These are phyloP conservation scores for Begonia loranthoides DNA, from an alignment of 306 rosid genomes.

Conservation along the genomic window DNA sequence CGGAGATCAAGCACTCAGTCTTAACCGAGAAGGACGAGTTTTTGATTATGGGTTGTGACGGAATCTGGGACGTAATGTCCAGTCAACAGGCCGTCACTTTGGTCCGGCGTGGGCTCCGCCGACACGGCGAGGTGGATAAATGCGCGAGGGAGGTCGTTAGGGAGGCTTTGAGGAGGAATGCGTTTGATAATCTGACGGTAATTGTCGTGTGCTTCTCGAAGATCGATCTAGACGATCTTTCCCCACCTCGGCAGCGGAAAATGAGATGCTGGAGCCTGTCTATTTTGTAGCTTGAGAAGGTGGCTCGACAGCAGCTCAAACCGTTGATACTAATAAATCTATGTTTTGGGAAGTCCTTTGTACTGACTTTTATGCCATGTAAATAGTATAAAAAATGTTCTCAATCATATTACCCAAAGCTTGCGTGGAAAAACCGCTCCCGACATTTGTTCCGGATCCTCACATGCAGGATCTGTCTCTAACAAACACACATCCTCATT, in stretches of 20 bases:
- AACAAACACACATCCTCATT: no score
- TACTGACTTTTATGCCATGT: no score
- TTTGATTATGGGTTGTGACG: slow-evolving; percentile 91
- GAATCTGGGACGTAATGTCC: slow-evolving; percentile 92
- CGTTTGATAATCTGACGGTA: slow-evolving; percentile 78
- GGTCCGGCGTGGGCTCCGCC: slow-evolving; percentile 61
- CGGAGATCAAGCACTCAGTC: slow-evolving; percentile 56
- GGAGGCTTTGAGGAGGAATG: slow-evolving; percentile 74
- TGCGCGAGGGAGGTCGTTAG: slow-evolving; percentile 76
- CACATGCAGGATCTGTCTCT: no score
- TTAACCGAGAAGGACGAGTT: slow-evolving; percentile 87
- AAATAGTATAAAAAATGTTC: no score
- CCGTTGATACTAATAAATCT: slow-evolving; percentile 2
- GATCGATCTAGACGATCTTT: slow-evolving; percentile 27
- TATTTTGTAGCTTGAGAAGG: slow-evolving; percentile 69
- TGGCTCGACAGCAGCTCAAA: slow-evolving; percentile 32
- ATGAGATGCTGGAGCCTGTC: slow-evolving; percentile 74
- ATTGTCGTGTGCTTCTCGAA: slow-evolving; percentile 61
- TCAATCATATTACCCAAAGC: no score
- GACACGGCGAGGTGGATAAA: slow-evolving; percentile 64
- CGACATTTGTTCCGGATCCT: no score
- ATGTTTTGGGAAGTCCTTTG: no score
- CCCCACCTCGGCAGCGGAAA: slow-evolving; percentile 40
- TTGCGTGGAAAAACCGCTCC: no score
- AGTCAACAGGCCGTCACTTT: slow-evolving; percentile 81